phyloP scores from a whole-genome alignment of 352 stramenopile species.

The Blastocystis sp. region DNA sequence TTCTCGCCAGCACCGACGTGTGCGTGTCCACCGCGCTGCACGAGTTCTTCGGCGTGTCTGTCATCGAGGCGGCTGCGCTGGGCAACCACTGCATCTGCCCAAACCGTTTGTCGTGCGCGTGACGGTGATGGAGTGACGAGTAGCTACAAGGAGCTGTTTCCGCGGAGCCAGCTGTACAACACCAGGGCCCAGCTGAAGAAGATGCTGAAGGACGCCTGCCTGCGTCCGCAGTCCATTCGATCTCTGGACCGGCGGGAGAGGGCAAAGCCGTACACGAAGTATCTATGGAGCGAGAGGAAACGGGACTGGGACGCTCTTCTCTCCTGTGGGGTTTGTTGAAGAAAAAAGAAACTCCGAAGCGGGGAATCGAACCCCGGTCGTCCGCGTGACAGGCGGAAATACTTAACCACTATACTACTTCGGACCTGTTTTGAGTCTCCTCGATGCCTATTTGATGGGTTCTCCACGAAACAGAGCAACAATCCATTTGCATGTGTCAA shows the following conservation, averaged over 20 bases:
- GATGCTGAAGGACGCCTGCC: conserved; percentile 74
- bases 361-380: conserved; percentile 66
- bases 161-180: conserved; percentile 73
- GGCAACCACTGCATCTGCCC: conserved; percentile 75
- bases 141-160: conserved; percentile 67
- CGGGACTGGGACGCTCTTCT: conserved; percentile 71
- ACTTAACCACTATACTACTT: conserved; percentile 70
- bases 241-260: conserved; percentile 64
- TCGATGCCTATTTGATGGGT: not conserved
- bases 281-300: conserved; percentile 72
- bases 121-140: not conserved
- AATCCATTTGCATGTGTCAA: not conserved
- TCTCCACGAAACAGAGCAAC: not conserved
- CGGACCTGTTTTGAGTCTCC: not conserved
- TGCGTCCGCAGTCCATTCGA: conserved; percentile 70
- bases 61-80: conserved; percentile 75
- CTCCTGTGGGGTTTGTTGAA: conserved; percentile 4
- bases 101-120: conserved; percentile 74
- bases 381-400: conserved; percentile 66
- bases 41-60: conserved; percentile 76
- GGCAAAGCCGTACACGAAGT: conserved; percentile 70
- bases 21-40: conserved; percentile 76
- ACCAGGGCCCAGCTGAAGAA: conserved; percentile 75
- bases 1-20: conserved; percentile 73
- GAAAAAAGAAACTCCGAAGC: conserved; percentile 60